phyloP scores from a whole-genome alignment of 805 yeast genomes.

The Novakomyces olei region DNA sequence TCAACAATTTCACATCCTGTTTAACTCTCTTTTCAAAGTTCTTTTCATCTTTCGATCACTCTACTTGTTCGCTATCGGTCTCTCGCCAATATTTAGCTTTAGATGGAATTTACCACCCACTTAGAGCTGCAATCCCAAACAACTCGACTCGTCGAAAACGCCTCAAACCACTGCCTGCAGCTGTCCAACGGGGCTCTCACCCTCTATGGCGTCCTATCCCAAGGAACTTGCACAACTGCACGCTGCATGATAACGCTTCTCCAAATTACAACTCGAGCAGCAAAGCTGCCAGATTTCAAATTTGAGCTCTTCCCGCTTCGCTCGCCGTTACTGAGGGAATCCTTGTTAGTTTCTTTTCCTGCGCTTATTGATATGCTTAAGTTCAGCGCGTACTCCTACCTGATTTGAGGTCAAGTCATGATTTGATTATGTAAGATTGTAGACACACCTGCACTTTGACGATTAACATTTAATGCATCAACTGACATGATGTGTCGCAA shows the following conservation, averaged over 20 bases:
- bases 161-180: constrained; percentile 16
- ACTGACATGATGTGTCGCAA: no score
- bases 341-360: constrained; percentile 26
- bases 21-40: constrained; percentile 25
- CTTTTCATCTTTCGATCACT: constrained; percentile 27
- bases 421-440: constrained; percentile 8
- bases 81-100: constrained; percentile 26
- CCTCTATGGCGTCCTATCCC: constrained; percentile 22
- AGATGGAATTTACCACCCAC: constrained; percentile 22
- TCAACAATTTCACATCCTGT: constrained; percentile 25
- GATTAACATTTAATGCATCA: no score
- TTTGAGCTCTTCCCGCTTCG: constrained; percentile 22
- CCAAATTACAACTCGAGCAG: constrained; percentile 21
- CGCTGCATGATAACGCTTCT: constrained; percentile 17
- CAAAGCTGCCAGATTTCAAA: constrained; percentile 20
- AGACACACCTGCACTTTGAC: no score
- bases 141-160: constrained; percentile 18
- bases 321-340: constrained; percentile 26
- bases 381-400: constrained; percentile 19
- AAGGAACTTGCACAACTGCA: constrained; percentile 11
- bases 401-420: constrained; percentile 19
- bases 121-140: constrained; percentile 24
- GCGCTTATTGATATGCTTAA: constrained; percentile 25
- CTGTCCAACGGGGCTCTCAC: constrained; percentile 22
- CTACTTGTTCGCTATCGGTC: constrained; percentile 28